Percentiles rank a stretch among this genome's conserved stretches.
These are phyloP conservation scores for Pseudozyma sp. DNA, from an alignment of 1,284 basidiomycete genomes.

Conservation along the genomic window DNA sequence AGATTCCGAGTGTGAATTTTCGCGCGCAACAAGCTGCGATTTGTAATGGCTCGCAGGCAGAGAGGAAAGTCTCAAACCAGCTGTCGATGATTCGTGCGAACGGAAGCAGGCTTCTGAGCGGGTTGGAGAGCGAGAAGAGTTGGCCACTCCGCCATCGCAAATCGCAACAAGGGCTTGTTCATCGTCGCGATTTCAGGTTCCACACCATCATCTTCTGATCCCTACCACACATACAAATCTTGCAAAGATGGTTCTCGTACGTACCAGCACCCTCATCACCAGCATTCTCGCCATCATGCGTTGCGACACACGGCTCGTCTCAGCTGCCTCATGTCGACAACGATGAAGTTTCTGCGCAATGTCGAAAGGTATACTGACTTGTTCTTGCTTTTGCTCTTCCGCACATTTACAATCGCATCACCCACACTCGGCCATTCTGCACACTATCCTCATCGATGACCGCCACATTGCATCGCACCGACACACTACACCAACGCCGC, in stretches of 20 bases:
- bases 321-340: too few relatives aligned
- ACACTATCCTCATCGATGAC: too few relatives aligned
- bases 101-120: background rate
- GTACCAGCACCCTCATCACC: constrained; percentile 8
- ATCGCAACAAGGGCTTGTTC: background rate
- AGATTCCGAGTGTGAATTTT: constrained; percentile 20
- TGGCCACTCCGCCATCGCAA: constrained; percentile 28
- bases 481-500: background rate
- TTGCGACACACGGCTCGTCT: background rate
- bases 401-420: too few relatives aligned
- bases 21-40: constrained; percentile 30
- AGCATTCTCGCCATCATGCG: background rate
- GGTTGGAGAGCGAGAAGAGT: constrained; percentile 1
- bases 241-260: constrained; percentile 45
- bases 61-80: background rate
- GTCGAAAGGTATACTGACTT: too few relatives aligned
- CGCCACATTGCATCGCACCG: too few relatives aligned
- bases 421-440: too few relatives aligned
- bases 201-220: constrained; percentile 30
- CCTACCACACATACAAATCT: background rate
- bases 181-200: constrained; percentile 13
- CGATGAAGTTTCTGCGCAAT: too few relatives aligned
- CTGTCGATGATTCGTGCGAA: constrained; percentile 25
- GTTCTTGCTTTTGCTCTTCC: too few relatives aligned
- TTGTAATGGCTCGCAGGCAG: constrained; percentile 23